Conservation (phyloP, 2,329 filamentous ascomycete species). For the Pseudocercospora eumusae region DNA sequence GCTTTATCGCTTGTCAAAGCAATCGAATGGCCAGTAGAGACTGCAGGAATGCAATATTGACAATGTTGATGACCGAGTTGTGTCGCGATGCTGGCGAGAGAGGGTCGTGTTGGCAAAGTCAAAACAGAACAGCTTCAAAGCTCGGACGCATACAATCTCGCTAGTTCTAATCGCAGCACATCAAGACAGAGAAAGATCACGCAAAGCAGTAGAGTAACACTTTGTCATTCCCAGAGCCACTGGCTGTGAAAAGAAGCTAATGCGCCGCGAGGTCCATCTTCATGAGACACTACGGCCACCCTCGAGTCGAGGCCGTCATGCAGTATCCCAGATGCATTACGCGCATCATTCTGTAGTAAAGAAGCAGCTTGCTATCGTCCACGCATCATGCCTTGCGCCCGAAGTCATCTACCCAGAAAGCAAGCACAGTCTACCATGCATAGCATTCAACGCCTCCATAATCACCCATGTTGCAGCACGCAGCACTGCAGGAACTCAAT, state of each 20-base stretch:
- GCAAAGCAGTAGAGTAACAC: background rate
- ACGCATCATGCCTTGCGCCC: slow-evolving; percentile 26
- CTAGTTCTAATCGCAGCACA: no score
- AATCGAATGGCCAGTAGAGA: no score
- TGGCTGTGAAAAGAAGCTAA: slow-evolving; percentile 16
- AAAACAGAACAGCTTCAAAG: background rate
- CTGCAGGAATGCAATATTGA: no score
- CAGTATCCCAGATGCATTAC: slow-evolving; percentile 21
- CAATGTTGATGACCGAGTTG: background rate
- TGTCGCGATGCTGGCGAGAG: background rate
- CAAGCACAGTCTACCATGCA: slow-evolving; percentile 31
- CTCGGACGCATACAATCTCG: background rate
- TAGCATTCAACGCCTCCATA: slow-evolving; percentile 24
- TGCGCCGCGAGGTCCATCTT: slow-evolving; percentile 6
- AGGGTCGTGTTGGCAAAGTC: background rate
- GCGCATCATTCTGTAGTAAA: slow-evolving; percentile 26
- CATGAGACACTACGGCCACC: background rate
- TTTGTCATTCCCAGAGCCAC: slow-evolving; percentile 13
- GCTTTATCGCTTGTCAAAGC: background rate
- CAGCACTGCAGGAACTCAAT: slow-evolving; percentile 21
- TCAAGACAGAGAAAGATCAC: background rate
- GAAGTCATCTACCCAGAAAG: slow-evolving; percentile 29
- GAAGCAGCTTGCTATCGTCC: slow-evolving; percentile 25
- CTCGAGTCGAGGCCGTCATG: background rate
- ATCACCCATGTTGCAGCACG: slow-evolving; percentile 17